Evolutionary conservation across 371 early-diverging fungal species (phyloP).

Genomic region (Circinella minor): DNA sequence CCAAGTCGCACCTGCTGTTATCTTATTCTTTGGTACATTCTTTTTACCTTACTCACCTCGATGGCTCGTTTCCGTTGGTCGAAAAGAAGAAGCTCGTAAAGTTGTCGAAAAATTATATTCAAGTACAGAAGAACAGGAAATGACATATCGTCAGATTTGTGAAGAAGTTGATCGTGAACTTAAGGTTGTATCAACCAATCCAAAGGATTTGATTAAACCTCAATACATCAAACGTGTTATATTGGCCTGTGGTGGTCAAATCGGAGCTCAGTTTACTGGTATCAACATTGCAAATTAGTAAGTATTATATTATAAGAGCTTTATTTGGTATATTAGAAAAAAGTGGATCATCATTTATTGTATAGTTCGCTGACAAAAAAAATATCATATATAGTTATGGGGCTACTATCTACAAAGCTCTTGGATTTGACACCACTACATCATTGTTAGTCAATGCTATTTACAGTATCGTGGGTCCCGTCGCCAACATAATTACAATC

Average conservation of each 20-base stretch:
- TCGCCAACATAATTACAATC: constrained; percentile 42
- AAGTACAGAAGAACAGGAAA: constrained; percentile 38
- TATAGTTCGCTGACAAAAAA: constrained; percentile 22
- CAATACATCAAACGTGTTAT: constrained; percentile 17
- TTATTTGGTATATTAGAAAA: constrained; percentile 31
- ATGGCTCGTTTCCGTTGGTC: constrained; percentile 54
- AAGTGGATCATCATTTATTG: too few relatives aligned
- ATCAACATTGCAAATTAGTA: constrained; percentile 56
- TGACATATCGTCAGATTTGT: constrained; percentile 56
- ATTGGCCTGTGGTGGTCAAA: constrained; percentile 23
- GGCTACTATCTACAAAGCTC: constrained; percentile 64
- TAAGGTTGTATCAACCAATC: constrained; percentile 65
- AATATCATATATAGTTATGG: constrained; percentile 25
- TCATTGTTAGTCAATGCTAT: constrained; percentile 20
- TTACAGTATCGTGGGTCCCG: constrained; percentile 37
- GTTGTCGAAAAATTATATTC: constrained; percentile 36
- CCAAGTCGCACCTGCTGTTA: constrained; percentile 40
- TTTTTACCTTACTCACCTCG: constrained; percentile 61
- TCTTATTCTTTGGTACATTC: constrained; percentile 46
- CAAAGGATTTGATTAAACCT: constrained; percentile 67
- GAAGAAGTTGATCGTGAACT: constrained; percentile 45
- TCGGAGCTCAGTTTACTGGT: constrained; percentile 60
- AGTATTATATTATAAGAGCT: constrained; percentile 22
- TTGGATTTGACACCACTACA: constrained; percentile 40
- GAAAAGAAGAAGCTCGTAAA: constrained; percentile 35